Percentiles rank a stretch among this genome's conserved stretches.
These are phyloP conservation scores for Lipomyces spencermartinsiae DNA, from an alignment of 805 yeast species.

Conservation along the genomic window DNA sequence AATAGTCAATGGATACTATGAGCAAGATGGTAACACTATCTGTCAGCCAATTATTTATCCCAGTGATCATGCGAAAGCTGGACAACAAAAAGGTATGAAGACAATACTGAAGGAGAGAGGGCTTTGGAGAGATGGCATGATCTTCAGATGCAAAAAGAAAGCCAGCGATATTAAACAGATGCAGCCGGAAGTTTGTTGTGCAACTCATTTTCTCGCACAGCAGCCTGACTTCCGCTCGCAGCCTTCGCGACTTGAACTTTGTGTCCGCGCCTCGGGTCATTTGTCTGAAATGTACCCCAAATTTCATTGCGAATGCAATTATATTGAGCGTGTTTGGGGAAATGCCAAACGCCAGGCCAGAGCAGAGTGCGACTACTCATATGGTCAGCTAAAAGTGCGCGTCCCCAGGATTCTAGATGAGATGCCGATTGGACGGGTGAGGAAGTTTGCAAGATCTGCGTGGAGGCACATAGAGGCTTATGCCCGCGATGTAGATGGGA, in stretches of 20 bases:
- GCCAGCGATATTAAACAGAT: neutral
- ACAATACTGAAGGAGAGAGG: neutral
- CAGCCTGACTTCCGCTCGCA: slow-evolving; percentile 5
- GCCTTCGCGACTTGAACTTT: neutral
- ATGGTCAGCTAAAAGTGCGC: neutral
- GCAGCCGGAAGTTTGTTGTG: neutral
- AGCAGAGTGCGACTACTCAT: slow-evolving; percentile 6
- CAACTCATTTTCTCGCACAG: neutral
- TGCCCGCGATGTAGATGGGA: neutral
- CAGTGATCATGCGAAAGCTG: neutral
- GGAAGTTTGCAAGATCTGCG: neutral
- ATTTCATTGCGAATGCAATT: slow-evolving; percentile 5
- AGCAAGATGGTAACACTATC: no score
- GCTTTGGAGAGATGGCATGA: neutral
- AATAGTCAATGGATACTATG: no score
- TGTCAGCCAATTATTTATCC: no score
- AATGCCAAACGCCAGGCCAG: slow-evolving; percentile 1
- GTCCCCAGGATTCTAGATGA: neutral
- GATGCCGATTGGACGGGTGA: neutral
- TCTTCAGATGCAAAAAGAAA: slow-evolving; percentile 1
- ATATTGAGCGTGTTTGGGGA: slow-evolving; percentile 7
- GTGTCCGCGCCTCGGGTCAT: slow-evolving; percentile 1
- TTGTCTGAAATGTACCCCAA: slow-evolving; percentile 4
- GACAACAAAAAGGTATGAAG: neutral
- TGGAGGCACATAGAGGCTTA: slow-evolving; percentile 1